Evolutionary conservation across 257 asterid genomes (phyloP), one percentile per base, ranked within the genome.

Genomic region (Cinchona pubescens): DNA sequence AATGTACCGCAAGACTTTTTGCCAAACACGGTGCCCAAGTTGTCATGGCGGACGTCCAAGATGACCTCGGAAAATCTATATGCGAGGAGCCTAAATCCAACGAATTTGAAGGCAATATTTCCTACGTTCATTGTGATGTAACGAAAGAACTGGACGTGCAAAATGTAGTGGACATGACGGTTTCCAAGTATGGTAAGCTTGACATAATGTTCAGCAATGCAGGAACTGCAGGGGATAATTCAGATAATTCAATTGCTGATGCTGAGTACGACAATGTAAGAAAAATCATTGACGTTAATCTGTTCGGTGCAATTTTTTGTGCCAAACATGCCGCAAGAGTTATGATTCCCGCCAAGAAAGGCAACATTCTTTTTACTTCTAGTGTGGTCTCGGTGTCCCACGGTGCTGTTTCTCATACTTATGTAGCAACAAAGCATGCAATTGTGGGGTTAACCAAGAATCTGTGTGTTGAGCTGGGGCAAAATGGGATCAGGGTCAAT

Each of bases 121-220:
- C 38, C 0, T 73, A 67, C 19, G 10, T 73, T 18, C 79, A 68
- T 0, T 76, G 83, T 4, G 78, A 82, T 42, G 82, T 82, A 1
- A 62, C 81, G 2, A 61, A 23, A 0, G 83, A 82, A 38, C 27
- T 61, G 0, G 82, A 79, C 18, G 79, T 82, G 7, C 34, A 27
- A 59, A 79, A 16, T 12, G 81, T 30, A 1, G 82, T 79, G 19
- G 75, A 76, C 61, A 5, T 21, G 2, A 67, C 83, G 0, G 3
- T 82, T 19, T 35, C 56, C 12, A 73, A 76, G 12, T 58, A 72
- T 7, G 82, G 82, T 1, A 82, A 79, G 46, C 84, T 82, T 4
- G 86, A 79, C 19, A 79, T 82, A 12, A 76, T 79, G 79, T 82
- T 75, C 77, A 82, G 74, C 25, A 82, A 82, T 0, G 86, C 83